Base-by-base conservation (phyloP, 768 basidiomycete species). In the Boletus reticulatus region DNA sequence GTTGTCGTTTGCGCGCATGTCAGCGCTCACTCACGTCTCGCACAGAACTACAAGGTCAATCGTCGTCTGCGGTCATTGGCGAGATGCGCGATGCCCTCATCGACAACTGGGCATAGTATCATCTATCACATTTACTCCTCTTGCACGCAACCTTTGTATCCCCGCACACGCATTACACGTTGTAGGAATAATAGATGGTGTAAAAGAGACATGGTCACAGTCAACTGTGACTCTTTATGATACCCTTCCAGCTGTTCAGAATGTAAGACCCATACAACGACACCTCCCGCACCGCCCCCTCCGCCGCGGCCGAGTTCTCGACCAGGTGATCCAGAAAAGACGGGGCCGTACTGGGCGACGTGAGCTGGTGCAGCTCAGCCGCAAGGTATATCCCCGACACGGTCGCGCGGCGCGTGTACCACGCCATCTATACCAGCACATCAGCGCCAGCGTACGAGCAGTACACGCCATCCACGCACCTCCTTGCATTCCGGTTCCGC, bases 11-110 rank as follows among this genome's bases (percentile, higher is more conserved):
- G 29, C 55, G 48, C 27, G 32, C 24, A 20, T 39, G 17, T 44
- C 51, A 10, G n/a, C n/a, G 27, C 19, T 13, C 22, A 34, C 60
- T 57, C 32, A 69, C 45, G 48, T n/a, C 44, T 32, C 20, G 6
- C 4, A 27, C 67, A 92, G 91, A 93, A 73, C 80, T 96, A 41
- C 89, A 91, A 80, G 93, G 92, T 43, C 89, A 91, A 65, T 84
- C 85, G 50, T 84, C 85, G 16, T 80, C 84, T 48, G 91, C 91
- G 50, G 84, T 92, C 49, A 92, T 95, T 66, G 88, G 85, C 64
- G 90, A 92, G 77, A 94, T 95, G 92, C 83, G 92, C 55, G 92
- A 94, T 66, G 84, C 89, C 34, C 78, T 94, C 48, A 90, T 94
- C 70, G 92, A 90, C 79, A 93, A 91, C 76, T 95, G 92, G 87